A percentile compares a stretch with the other conserved stretches of the same genome.
Conservation (phyloP, 2,329 filamentous ascomycete genomes). For the Cyphellophora europaea region DNA sequence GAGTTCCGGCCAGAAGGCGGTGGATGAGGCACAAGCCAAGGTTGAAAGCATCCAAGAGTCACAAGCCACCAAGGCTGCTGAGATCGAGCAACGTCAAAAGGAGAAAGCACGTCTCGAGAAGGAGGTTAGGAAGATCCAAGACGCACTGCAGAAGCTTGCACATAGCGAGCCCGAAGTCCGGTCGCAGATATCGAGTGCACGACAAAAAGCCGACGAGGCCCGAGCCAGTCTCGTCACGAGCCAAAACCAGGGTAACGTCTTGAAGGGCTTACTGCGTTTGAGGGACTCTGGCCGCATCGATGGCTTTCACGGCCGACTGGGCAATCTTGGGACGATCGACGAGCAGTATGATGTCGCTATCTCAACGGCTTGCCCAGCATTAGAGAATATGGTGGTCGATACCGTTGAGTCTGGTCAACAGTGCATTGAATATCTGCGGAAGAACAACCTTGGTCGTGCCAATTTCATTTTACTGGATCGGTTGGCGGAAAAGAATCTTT, state of each 20-base stretch:
- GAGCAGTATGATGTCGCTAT: conserved; percentile 95
- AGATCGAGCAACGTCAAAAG: conserved; percentile 66
- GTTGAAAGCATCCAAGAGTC: conserved; percentile 62
- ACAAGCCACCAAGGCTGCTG: conserved; percentile 59
- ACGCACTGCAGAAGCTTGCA: conserved; percentile 62
- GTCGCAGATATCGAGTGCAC: conserved; percentile 73
- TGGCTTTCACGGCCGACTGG: conserved; percentile 90
- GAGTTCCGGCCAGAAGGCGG: conserved; percentile 73
- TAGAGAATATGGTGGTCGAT: conserved; percentile 96
- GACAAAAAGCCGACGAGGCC: conserved; percentile 94
- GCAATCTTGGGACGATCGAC: conserved; percentile 89
- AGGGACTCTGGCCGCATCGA: conserved; percentile 95
- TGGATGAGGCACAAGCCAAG: conserved; percentile 76
- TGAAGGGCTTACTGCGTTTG: conserved; percentile 85
- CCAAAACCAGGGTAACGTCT: conserved; percentile 86
- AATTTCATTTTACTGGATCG: conserved; percentile 97
- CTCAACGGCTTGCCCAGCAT: conserved; percentile 81
- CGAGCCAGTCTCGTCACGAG: conserved; percentile 80
- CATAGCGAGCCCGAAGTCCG: conserved; percentile 74
- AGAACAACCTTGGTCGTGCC: conserved; percentile 91
- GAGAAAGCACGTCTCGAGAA: conserved; percentile 65
- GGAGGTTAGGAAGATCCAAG: conserved; percentile 61
- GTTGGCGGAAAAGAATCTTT: conserved; percentile 67
- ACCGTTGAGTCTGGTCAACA: conserved; percentile 93
- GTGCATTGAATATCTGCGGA: conserved; percentile 93